Percentiles rank a stretch among this genome's conserved stretches.
Evolutionary conservation across 768 basidiomycete species (phyloP).

Genomic region (Mycena vitilis): DNA sequence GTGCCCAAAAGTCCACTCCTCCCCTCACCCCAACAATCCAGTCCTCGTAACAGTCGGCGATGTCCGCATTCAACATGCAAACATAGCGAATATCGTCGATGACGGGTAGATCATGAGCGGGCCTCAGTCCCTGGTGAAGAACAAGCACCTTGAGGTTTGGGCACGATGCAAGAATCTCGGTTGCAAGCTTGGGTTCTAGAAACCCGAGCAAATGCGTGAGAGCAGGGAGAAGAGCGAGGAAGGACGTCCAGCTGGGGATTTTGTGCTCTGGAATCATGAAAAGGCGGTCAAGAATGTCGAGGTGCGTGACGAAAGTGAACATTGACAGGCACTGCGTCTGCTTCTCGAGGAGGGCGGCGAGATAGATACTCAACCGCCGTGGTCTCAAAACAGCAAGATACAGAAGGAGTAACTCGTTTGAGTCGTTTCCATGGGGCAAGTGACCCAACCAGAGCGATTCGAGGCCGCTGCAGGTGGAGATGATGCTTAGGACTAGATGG

Average conservation of each 20-base stretch:
- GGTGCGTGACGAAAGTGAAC: slow-evolving; percentile 1
- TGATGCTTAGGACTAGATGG: background rate
- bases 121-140: too few relatives aligned
- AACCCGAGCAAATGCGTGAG: background rate
- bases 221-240: background rate
- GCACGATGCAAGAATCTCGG: background rate
- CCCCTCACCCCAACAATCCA: slow-evolving; percentile 1
- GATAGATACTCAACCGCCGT: background rate
- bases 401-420: background rate
- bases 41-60: background rate
- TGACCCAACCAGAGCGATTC: too few relatives aligned
- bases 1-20: background rate
- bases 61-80: background rate
- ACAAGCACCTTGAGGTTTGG: background rate
- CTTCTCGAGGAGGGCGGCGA: too few relatives aligned
- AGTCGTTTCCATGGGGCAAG: too few relatives aligned
- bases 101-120: background rate
- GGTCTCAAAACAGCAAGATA: background rate
- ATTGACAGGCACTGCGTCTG: background rate
- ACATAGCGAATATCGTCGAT: slow-evolving; percentile 3
- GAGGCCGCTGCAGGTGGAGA: background rate
- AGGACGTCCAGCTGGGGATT: background rate
- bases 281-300: background rate
- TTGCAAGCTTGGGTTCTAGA: background rate
- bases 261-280: too few relatives aligned